A percentile compares a stretch with the other conserved stretches of the same genome.
Conservation (phyloP, 2,329 filamentous ascomycete genomes). For the Scolecobasidium constrictum region DNA sequence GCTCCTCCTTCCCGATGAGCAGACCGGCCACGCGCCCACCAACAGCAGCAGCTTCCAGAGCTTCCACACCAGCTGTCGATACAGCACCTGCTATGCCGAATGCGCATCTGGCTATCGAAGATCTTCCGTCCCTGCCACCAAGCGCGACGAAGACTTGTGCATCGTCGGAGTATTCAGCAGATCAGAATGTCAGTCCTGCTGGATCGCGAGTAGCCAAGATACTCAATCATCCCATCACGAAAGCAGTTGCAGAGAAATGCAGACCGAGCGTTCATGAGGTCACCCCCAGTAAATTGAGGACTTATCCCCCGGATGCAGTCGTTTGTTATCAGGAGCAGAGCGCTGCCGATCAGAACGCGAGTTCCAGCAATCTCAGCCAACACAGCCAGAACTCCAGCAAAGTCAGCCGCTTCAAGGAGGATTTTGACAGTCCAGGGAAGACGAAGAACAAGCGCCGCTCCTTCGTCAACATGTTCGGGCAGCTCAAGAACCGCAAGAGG, state of each 20-base stretch:
- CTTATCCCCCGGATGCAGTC: too few relatives aligned
- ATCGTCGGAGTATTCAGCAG: too few relatives aligned
- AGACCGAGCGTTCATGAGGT: too few relatives aligned
- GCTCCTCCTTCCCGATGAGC: slow-evolving; percentile 9
- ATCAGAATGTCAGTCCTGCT: too few relatives aligned
- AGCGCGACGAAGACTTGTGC: too few relatives aligned
- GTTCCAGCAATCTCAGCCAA: slow-evolving; percentile 14
- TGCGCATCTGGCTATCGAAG: not conserved
- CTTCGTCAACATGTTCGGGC: slow-evolving; percentile 1
- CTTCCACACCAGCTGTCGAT: not conserved
- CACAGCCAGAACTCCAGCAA: slow-evolving; percentile 13
- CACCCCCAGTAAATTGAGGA: too few relatives aligned
- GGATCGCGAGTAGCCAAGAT: too few relatives aligned
- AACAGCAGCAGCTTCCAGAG: not conserved
- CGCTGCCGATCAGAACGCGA: slow-evolving; percentile 5
- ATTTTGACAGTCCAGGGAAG: slow-evolving; percentile 3
- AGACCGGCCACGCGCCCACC: not conserved
- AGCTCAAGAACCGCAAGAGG: not conserved
- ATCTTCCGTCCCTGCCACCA: not conserved
- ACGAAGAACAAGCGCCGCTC: slow-evolving; percentile 6
- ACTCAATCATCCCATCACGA: too few relatives aligned
- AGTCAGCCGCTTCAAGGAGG: slow-evolving; percentile 12
- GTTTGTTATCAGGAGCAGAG: too few relatives aligned
- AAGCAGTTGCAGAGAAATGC: too few relatives aligned
- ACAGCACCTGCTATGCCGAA: not conserved